phyloP scores from a whole-genome alignment of 2,329 filamentous ascomycete species.

The Chaetomiaceae sp. region DNA sequence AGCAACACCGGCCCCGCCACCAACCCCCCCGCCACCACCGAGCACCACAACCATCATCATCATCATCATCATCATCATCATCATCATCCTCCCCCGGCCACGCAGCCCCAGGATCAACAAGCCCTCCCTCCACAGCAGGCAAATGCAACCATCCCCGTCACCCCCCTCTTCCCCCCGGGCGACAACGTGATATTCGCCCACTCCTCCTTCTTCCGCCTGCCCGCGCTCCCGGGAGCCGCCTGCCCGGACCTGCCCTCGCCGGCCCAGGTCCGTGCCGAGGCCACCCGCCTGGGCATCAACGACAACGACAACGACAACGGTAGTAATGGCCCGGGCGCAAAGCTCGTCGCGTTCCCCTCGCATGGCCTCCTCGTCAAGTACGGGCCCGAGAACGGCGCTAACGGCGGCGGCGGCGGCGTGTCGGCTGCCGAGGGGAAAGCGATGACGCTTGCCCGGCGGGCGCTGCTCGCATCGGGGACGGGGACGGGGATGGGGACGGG shows the following conservation, averaged over 20 bases:
- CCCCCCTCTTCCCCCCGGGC: conserved; percentile 19
- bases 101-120: no score
- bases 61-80: no score
- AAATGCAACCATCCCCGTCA: conserved; percentile 13
- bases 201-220: conserved; percentile 20
- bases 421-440: conserved; percentile 16
- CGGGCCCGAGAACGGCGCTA: neutral
- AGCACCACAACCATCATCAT: no score
- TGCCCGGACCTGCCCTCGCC: conserved; percentile 16
- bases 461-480: neutral
- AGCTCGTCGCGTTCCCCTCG: conserved; percentile 11
- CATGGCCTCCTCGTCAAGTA: conserved; percentile 17
- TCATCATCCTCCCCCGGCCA: no score
- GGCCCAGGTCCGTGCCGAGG: conserved; percentile 5
- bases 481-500: no score
- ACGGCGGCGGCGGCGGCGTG: neutral
- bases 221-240: neutral
- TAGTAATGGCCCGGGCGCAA: neutral
- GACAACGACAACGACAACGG: neutral
- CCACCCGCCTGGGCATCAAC: neutral
- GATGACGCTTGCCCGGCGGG: conserved; percentile 7
- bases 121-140: no score
- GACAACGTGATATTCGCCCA: conserved; percentile 24
- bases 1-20: no score
- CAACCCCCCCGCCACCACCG: no score